Evolutionary conservation across 208 protist species (phyloP), one percentile per base, ranked within the genome.

Genomic region (Trypanosoma mega): DNA sequence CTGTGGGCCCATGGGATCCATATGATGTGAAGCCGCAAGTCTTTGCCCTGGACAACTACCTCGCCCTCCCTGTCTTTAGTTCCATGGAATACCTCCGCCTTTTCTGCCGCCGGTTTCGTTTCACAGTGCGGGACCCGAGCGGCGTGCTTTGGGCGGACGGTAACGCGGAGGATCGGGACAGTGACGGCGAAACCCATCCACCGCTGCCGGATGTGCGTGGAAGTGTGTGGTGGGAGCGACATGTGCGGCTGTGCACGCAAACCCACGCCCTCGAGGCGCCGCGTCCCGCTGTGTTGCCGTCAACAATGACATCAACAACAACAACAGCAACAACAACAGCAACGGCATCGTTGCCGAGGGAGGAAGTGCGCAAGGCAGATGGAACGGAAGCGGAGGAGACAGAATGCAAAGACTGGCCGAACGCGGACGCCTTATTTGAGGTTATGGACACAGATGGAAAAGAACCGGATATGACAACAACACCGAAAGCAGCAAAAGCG

Each of bases 11-110:
- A 14, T 95, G 85, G 83, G 89, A 95, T 45, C 89, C 89, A 30
- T 92, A 91, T 64, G 89, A 92, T 45, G 81, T 88, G 18, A 90
- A 92, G 69, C 85, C 89, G 58, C 89, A 95, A 66, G 79, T 91
- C 12, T 95, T 95, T 49, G 89, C 89, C 6, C 56, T 95, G 7
- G 80, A 91, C 52, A 85, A 68, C 20, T 92, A 90, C 75, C 67
- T 95, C 39, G 85, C 81, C 20, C 72, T 95, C 16, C 89, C 89
- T n/a, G 89, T 95, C 26, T 95, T 95, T 59, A 93, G 83, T 8
- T 92, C 82, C 6, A 21, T 91, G 21, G 69, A 75, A 36, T 91
- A 92, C 48, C 34, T 95, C 37, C 71, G 60, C 26, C 66, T 79
- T n/a, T 95, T 95, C 46, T 95, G 89, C 39, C 47, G 57, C 29